These are phyloP conservation scores for Atkinsonella hypoxylon DNA, from an alignment of 2,329 filamentous ascomycete species.

Conservation along the genomic window DNA sequence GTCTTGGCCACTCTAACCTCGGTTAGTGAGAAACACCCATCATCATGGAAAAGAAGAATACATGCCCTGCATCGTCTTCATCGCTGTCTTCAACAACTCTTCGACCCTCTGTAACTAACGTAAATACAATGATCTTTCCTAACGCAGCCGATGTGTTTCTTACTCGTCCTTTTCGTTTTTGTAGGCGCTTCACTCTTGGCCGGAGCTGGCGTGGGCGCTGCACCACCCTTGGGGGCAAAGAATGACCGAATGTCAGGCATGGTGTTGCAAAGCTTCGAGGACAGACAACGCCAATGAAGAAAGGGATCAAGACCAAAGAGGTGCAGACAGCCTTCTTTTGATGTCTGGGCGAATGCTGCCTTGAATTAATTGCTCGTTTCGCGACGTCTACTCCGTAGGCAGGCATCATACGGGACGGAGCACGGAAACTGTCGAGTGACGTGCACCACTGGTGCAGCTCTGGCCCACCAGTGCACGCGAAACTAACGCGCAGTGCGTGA, in stretches of 20 bases:
- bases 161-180: slow-evolving; percentile 35
- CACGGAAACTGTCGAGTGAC: slow-evolving; percentile 20
- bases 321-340: slow-evolving; percentile 11
- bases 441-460: slow-evolving; percentile 15
- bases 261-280: slow-evolving; percentile 3
- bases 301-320: slow-evolving; percentile 1
- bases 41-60: background rate
- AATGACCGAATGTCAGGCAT: slow-evolving; percentile 93
- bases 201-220: slow-evolving; percentile 34
- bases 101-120: slow-evolving; percentile 33
- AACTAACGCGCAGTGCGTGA: slow-evolving; percentile 33
- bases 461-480: slow-evolving; percentile 24
- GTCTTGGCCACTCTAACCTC: slow-evolving; percentile 38
- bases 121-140: slow-evolving; percentile 7
- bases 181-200: slow-evolving; percentile 33
- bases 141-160: slow-evolving; percentile 10
- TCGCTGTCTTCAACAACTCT: slow-evolving; percentile 74
- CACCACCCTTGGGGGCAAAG: slow-evolving; percentile 64
- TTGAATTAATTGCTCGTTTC: slow-evolving; percentile 4
- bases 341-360: slow-evolving; percentile 13
- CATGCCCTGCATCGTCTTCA: slow-evolving; percentile 46
- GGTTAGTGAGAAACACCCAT: background rate
- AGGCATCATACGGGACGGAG: slow-evolving; percentile 11
- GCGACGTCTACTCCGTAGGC: background rate
- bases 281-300: slow-evolving; percentile 3